Conservation (phyloP, 2,329 filamentous ascomycete species). For the Xylariaceae sp. region DNA sequence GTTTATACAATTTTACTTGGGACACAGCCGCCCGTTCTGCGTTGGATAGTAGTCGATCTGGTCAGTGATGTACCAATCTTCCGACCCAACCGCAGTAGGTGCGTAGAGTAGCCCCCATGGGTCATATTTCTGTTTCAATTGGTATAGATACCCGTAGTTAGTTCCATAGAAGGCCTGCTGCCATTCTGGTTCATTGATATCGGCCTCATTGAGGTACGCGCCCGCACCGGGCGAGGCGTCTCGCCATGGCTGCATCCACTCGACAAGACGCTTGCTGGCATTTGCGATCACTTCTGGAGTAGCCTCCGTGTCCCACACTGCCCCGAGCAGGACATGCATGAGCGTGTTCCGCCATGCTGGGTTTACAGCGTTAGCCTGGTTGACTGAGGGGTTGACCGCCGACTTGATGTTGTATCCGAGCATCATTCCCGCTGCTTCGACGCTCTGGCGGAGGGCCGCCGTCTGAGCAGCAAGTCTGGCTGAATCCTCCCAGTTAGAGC, state of each 20-base stretch:
- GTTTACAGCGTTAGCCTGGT: slow-evolving; percentile 28
- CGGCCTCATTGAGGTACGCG: slow-evolving; percentile 55
- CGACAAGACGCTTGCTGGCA: slow-evolving; percentile 20
- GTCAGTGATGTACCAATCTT: slow-evolving; percentile 44
- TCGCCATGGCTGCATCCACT: slow-evolving; percentile 25
- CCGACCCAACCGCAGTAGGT: slow-evolving; percentile 51
- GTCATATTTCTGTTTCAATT: slow-evolving; percentile 54
- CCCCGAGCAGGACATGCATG: slow-evolving; percentile 21
- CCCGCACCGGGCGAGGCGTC: slow-evolving; percentile 41
- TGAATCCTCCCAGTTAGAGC: slow-evolving; percentile 27
- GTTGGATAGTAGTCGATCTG: slow-evolving; percentile 28
- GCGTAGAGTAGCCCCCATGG: slow-evolving; percentile 49
- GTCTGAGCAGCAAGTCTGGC: slow-evolving; percentile 17
- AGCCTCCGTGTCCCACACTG: slow-evolving; percentile 14
- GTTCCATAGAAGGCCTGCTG: slow-evolving; percentile 49
- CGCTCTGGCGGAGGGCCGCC: slow-evolving; percentile 16
- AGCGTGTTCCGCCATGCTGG: slow-evolving; percentile 23
- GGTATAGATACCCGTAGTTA: slow-evolving; percentile 46
- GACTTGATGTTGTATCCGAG: slow-evolving; percentile 27
- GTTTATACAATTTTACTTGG: slow-evolving; percentile 8
- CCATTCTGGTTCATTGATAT: slow-evolving; percentile 50
- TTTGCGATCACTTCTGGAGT: slow-evolving; percentile 14
- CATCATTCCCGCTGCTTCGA: slow-evolving; percentile 21
- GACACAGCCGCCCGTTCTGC: slow-evolving; percentile 29
- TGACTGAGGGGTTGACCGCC: slow-evolving; percentile 21